Evolutionary conservation across 192 early-diverging fungal genomes (phyloP), one percentile per base, ranked within the genome.

Genomic region (Backusella macrospora): DNA sequence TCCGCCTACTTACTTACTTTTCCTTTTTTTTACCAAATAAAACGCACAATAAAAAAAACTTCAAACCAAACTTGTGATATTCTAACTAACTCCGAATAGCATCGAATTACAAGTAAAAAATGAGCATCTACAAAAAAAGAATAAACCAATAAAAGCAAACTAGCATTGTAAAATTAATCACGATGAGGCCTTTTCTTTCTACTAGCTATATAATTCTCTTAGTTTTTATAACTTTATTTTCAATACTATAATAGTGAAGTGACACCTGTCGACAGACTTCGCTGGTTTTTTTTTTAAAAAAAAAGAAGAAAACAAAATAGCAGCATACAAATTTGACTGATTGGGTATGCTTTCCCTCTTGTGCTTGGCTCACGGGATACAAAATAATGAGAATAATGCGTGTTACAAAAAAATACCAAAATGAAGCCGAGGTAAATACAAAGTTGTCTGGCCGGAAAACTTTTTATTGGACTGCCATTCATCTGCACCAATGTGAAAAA

Each of bases 401-500:
- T 59, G 52, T 59, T 59, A 59, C 52, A 59, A 59, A 59, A 26
- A 59, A 59, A 26, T 59, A 26, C 21, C 0, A 59, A 59, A 59
- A 12, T 4, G 52, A 59, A 23, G 52, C 52, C 52, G 52, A 59
- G 52, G 52, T 26, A 59, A 59, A 59, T 59, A 59, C 52, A 23
- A 26, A 23, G 10, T 26, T 59, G 16, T 26, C 52, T 59, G 10
- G 52, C 26, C 52, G 52, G 52, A 59, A 59, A 59, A 26, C 52
- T 10, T 12, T 23, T 59, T 59, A 59, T 59, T 59, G 52, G 52
- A 59, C 26, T 5, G 52, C 21, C n/a, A 59, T 59, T 59, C 52
- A 59, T 59, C 52, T 59, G 26, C 52, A 26, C 52, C 52, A 59
- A 23, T 59, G 52, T 59, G 52, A 59, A 59, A 59, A 59, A 59